Evolutionary conservation across 768 basidiomycete genomes (phyloP), one percentile per base, ranked within the genome.

Genomic region (Naganishia friedmannii): DNA sequence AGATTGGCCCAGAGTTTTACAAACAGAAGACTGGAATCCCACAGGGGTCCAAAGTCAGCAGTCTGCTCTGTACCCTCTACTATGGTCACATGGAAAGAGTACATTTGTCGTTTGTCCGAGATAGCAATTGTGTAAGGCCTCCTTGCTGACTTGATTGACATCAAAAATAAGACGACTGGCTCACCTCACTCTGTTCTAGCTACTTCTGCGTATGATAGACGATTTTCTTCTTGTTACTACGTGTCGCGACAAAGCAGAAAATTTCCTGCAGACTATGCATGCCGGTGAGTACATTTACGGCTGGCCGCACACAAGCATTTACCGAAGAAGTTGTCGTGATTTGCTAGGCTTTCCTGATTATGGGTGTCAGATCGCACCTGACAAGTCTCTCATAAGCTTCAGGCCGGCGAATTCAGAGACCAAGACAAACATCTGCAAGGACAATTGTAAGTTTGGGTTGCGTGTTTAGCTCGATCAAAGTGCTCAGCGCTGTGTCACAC

Each of bases 31-130:
- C 91, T 32, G 96, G 96, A 2, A 99, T 99, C 28, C 95, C 96
- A 0, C 96, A 99, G 80, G 96, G 96, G 26, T 97, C 94, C 2
- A 87, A 93, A n/a, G 82, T 98, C n/a, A 96, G 93, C 8, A 86
- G 90, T 0, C 77, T 98, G n/a, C 82, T 99, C 0, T 99, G 96
- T 78, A 90, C 90, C n/a, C 75, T 94, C 81, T 96, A 92, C 79
- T 99, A 97, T 74, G 94, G 92, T 7, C 89, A 95, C 76, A 84
- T 99, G 70, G 96, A 98, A 80, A 85, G 82, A 34, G 82, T 76
- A 8, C 79, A 82, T 46, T 88, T 90, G 10, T 67, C 72, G 2
- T 84, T 82, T 72, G 85, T 85, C 1, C 77, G 85, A 3, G 86
- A 88, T 63, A 80, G 83, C 0, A 79, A 86, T 46, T 89, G 87